A percentile compares a stretch with the other conserved stretches of the same genome.
phyloP scores from a whole-genome alignment of 148 eudicot species.

The Camellia japonica region DNA sequence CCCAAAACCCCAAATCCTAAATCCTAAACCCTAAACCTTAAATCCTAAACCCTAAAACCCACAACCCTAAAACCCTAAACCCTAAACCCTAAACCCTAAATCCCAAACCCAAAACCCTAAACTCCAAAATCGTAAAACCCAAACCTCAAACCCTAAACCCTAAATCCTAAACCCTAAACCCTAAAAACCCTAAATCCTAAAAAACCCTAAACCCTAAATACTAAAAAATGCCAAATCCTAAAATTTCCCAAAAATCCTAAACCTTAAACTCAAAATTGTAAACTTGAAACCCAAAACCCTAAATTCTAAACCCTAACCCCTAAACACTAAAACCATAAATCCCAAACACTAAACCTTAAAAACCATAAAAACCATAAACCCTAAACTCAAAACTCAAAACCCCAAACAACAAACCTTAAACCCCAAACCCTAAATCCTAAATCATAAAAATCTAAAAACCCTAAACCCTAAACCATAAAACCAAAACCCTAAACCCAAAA shows the following conservation, averaged over 20 bases:
- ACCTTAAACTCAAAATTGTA: neutral
- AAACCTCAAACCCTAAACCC: neutral
- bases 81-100: constrained; percentile 1
- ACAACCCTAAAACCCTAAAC: neutral
- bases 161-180: neutral
- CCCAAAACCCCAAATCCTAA: neutral
- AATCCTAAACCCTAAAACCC: neutral
- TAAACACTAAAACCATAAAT: too few species aligned
- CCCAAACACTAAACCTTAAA: neutral
- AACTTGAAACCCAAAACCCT: too few species aligned
- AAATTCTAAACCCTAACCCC: too few species aligned
- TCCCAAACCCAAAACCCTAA: neutral
- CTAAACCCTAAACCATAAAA: too few species aligned
- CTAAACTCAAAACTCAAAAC: neutral
- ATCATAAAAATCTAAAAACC: too few species aligned
- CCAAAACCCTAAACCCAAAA: neutral
- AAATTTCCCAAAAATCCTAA: neutral
- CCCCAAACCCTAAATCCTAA: too few species aligned
- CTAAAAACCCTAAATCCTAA: neutral
- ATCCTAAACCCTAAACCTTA: neutral
- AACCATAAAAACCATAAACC: neutral
- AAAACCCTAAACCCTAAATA: neutral
- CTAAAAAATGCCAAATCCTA: neutral
- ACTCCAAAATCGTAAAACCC: neutral
- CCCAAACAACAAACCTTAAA: neutral